Evolutionary conservation across 768 basidiomycete genomes (phyloP), one percentile per base, ranked within the genome.

Genomic region (Cytidiella melzeri): DNA sequence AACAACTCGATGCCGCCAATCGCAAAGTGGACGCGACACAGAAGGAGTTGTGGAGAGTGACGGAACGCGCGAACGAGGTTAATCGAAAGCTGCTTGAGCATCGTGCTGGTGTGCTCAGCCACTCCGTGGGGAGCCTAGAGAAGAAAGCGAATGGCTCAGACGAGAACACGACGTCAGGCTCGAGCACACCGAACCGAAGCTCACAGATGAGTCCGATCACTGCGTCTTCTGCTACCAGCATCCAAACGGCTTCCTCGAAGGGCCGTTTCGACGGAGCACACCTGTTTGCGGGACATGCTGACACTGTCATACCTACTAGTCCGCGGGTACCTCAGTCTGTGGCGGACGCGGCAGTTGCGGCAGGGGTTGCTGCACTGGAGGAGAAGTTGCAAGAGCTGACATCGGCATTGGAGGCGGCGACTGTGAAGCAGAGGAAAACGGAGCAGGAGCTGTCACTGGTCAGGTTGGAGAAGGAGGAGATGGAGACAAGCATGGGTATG

Each of bases 211-310:
- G 77, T 57, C 77, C 80, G 0, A 23, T 53, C 1, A 65, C 64
- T 3, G 57, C 56, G 23, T 76, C 75, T 6, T 73, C 74, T 23
- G 65, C 67, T 19, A 67, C 71, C 23, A 75, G 73, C 40, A 53
- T 65, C 12, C 65, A 70, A 2, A 69, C 74, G 1, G 65, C 73
- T 11, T 68, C 77, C 4, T 68, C 74, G n/a, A 73, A 70, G 37
- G 57, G 69, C 7, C 80, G 79, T 34, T 93, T 93, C 61, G 87
- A 89, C 47, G 88, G 88, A 11, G 80, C 84, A 0, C 89, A 92
- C 67, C 72, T 92, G 46, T 92, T 92, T 55, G 87, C 92, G 0
- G 90, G 91, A 0, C 86, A 92, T 55, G 80, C 77, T 3, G 75
- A 81, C 39, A 76, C 87, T 4, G 67, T 86, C 15, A 69, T 85